A percentile compares a stretch with the other conserved stretches of the same genome.
These are phyloP conservation scores for Pichia sp. DNA, from an alignment of 1,139 yeast species.

Conservation along the genomic window DNA sequence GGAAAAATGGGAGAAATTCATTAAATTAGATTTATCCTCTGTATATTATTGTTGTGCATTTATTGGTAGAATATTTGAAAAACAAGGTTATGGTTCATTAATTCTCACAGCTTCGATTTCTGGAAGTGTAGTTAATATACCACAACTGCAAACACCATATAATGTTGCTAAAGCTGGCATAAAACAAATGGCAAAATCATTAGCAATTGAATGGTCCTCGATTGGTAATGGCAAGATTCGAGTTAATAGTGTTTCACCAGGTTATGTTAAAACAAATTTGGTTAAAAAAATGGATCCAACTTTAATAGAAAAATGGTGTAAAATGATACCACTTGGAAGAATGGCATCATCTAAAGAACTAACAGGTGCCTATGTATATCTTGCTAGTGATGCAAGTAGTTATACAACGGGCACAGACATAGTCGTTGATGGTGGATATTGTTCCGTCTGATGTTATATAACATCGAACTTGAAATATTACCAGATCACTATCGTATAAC, in stretches of 20 bases:
- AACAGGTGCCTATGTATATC: conserved; percentile 80
- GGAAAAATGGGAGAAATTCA: conserved; percentile 43
- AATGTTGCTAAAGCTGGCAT: conserved; percentile 56
- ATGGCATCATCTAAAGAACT: conserved; percentile 72
- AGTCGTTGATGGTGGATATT: conserved; percentile 83
- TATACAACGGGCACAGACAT: conserved; percentile 83
- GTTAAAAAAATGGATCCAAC: conserved; percentile 36
- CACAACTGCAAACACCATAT: conserved; percentile 51
- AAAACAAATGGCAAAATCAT: conserved; percentile 46
- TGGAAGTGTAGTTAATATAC: conserved; percentile 49
- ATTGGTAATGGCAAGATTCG: conserved; percentile 36
- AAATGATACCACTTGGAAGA: conserved; percentile 74
- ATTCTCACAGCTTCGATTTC: conserved; percentile 60
- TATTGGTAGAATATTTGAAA: conserved; percentile 44
- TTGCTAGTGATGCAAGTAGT: conserved; percentile 81
- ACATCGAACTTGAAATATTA: neutral
- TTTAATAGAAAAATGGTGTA: conserved; percentile 44
- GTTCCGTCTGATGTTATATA: conserved; percentile 4
- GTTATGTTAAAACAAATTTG: conserved; percentile 46
- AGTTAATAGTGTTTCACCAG: conserved; percentile 52
- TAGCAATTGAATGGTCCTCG: conserved; percentile 49
- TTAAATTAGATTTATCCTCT: conserved; percentile 47
- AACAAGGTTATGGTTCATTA: conserved; percentile 47
- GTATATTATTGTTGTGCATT: conserved; percentile 54
- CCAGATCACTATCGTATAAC: no score